A percentile compares a stretch with the other conserved stretches of the same genome.
Evolutionary conservation across 345 rosid species (phyloP).

Genomic region (Salix brachista): DNA sequence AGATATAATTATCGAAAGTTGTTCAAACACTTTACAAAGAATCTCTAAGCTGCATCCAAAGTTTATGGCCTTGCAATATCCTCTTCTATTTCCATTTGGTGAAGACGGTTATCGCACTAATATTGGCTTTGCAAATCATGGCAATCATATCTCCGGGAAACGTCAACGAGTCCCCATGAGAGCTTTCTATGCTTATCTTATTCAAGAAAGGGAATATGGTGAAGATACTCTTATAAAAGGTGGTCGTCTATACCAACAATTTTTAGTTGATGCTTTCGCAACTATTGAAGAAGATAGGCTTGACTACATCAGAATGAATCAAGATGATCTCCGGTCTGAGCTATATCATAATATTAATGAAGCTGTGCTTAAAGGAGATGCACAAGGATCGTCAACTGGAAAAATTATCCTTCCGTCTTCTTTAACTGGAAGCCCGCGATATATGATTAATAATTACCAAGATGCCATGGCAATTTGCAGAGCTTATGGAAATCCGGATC

Average conservation of each 20-base stretch:
- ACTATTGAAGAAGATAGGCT: background rate
- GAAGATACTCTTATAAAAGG: background rate
- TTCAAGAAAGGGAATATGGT: background rate
- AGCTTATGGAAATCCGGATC: background rate
- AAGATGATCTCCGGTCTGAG: background rate
- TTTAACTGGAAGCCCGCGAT: background rate
- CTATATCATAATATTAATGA: background rate
- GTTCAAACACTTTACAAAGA: background rate
- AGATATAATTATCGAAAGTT: background rate
- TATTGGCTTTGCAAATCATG: background rate
- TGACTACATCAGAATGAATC: background rate
- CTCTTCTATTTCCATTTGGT: background rate
- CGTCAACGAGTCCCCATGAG: background rate
- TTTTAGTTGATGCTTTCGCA: background rate
- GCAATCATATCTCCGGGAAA: rapidly evolving
- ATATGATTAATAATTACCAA: background rate
- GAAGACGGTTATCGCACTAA: background rate
- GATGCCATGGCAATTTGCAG: background rate
- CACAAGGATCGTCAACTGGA: background rate
- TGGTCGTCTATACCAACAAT: background rate
- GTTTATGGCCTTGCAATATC: background rate
- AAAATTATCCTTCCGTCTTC: background rate
- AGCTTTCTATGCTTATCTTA: background rate
- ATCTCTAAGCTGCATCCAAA: background rate
- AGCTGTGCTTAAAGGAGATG: background rate